Evolutionary conservation across 768 basidiomycete genomes (phyloP).

Genomic region (Mycena kentingensis): DNA sequence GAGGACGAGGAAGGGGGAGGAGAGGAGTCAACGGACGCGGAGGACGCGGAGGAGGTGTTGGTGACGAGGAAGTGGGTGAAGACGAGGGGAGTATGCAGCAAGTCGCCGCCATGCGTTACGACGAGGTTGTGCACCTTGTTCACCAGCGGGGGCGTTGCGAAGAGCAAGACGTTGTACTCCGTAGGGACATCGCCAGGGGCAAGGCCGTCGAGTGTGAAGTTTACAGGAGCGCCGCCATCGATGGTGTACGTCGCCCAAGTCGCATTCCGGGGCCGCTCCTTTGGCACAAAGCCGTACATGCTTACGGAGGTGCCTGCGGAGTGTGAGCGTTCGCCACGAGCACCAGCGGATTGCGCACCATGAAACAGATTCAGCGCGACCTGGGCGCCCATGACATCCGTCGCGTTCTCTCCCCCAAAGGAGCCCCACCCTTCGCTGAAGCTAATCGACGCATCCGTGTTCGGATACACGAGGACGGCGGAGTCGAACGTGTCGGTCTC

Average conservation of each 20-base stretch:
- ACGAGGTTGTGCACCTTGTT: slow-evolving; percentile 21
- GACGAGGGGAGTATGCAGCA: slow-evolving; percentile 18
- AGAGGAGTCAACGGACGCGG: slow-evolving; percentile 1
- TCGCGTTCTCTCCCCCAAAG: slow-evolving; percentile 18
- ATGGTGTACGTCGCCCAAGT: slow-evolving; percentile 26
- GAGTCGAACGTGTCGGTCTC: not conserved
- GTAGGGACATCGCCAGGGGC: slow-evolving; percentile 9
- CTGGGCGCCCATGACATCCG: slow-evolving; percentile 18
- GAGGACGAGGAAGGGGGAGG: not conserved
- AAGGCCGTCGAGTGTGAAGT: slow-evolving; percentile 26
- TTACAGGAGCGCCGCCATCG: slow-evolving; percentile 23
- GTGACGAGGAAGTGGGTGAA: slow-evolving; percentile 21
- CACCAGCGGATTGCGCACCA: slow-evolving; percentile 16
- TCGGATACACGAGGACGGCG: slow-evolving; percentile 2
- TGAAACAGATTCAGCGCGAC: slow-evolving; percentile 25
- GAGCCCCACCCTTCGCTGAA: slow-evolving; percentile 26
- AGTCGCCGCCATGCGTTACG: slow-evolving; percentile 18
- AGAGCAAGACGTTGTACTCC: slow-evolving; percentile 25
- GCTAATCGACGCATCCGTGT: not conserved
- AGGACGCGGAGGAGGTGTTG: slow-evolving; percentile 2
- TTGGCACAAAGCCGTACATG: slow-evolving; percentile 28
- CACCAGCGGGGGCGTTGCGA: slow-evolving; percentile 20
- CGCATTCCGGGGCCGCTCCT: slow-evolving; percentile 12
- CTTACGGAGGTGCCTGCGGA: slow-evolving; percentile 28
- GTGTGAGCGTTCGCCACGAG: not conserved